A percentile compares a stretch with the other conserved stretches of the same genome.
Conservation (phyloP, 2,329 filamentous ascomycete genomes). For the Pestalotiopsis fici region DNA sequence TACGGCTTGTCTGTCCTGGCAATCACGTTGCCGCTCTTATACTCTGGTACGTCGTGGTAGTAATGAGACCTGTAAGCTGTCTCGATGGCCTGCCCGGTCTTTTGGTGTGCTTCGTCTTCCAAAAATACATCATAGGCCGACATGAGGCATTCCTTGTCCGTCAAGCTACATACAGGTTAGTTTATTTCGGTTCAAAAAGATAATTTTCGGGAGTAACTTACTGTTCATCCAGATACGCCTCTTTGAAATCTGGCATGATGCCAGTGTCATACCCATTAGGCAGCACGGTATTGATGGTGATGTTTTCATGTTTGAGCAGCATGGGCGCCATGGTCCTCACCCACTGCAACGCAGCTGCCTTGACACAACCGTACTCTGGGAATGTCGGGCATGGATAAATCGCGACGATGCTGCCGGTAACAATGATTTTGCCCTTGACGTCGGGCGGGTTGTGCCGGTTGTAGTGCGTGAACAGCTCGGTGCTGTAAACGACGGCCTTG, state of each 20-base stretch:
- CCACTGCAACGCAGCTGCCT: conserved; percentile 14
- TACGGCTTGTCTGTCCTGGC: conserved; percentile 17
- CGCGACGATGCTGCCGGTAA: conserved; percentile 15
- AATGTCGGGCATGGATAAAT: conserved; percentile 14
- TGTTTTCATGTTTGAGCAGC: conserved; percentile 16
- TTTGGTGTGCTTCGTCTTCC: conserved; percentile 13
- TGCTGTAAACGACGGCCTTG: conserved; percentile 19
- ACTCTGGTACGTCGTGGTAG: conserved; percentile 13
- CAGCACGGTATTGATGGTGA: conserved; percentile 18
- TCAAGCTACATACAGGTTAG: conserved; percentile 8
- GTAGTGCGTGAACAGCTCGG: conserved; percentile 17
- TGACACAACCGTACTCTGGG: conserved; percentile 16
- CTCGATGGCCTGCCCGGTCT: conserved; percentile 17
- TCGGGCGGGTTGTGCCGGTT: conserved; percentile 16
- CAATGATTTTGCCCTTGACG: conserved; percentile 18
- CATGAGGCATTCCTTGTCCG: conserved; percentile 10
- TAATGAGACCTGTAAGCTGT: conserved; percentile 14
- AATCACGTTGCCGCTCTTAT: conserved; percentile 16
- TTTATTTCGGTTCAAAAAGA: not conserved
- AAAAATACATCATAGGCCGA: conserved; percentile 17
- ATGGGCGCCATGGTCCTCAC: conserved; percentile 13
- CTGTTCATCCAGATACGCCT: conserved; percentile 16
- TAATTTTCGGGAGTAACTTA: not conserved
- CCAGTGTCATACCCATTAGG: conserved; percentile 13
- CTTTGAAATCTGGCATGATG: conserved; percentile 15